phyloP scores from a whole-genome alignment of 768 basidiomycete species.

The Pleurotus eryngii region DNA sequence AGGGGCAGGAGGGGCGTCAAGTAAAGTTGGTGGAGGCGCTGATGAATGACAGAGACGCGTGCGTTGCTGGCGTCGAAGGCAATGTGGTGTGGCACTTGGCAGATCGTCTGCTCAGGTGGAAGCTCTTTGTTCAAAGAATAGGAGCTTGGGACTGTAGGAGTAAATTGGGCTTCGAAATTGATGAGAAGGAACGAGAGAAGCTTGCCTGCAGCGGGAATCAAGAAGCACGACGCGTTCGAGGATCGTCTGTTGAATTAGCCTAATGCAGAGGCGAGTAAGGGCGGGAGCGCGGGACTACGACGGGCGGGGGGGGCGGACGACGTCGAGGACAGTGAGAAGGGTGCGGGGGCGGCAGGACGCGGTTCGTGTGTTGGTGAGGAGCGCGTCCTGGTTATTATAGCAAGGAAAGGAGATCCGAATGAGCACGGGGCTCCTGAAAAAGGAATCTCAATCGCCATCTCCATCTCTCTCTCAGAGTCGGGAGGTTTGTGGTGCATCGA shows the following conservation, averaged over 20 bases:
- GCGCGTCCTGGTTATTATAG: no score
- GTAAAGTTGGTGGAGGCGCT: not conserved
- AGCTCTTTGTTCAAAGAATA: conserved; percentile 11
- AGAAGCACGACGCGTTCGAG: not conserved
- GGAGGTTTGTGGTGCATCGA: not conserved
- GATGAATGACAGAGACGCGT: conserved; percentile 7
- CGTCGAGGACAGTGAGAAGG: no score
- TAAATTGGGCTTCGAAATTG: conserved; percentile 6
- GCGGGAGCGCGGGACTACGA: not conserved
- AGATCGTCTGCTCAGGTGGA: conserved; percentile 26
- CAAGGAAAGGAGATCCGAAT: not conserved
- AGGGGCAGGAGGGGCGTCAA: not conserved
- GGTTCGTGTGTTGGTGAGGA: no score
- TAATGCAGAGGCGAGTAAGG: not conserved
- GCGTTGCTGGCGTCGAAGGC: conserved; percentile 10
- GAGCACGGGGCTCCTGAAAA: not conserved
- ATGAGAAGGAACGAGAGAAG: conserved; percentile 9
- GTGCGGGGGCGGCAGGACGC: no score
- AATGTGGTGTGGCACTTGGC: conserved; percentile 17
- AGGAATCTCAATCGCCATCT: not conserved
- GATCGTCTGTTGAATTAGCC: not conserved
- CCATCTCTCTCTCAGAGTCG: not conserved
- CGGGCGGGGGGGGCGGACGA: no score
- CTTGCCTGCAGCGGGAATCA: not conserved
- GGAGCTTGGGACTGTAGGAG: not conserved